Percentiles rank a stretch among this genome's conserved stretches.
These are phyloP conservation scores for Aristolochia californica DNA, from an alignment of 164 flowering plant species.

Conservation along the genomic window DNA sequence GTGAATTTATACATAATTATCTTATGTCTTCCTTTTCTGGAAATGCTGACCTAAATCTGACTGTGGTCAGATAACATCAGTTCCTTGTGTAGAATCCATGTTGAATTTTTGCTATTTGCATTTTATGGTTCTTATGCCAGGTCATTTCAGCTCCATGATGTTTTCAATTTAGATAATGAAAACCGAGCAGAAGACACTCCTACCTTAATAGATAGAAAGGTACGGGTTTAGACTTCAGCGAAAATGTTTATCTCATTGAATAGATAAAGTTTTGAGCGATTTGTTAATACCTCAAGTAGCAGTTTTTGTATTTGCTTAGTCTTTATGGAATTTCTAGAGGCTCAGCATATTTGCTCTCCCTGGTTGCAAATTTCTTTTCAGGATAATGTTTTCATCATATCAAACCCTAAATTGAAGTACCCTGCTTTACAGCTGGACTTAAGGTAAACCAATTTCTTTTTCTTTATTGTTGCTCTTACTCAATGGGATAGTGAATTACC, in stretches of 20 bases:
- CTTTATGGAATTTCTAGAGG: neutral
- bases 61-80: too few species aligned
- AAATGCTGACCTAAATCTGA: neutral
- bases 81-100: neutral
- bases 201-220: constrained; percentile 80
- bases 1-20: too few species aligned
- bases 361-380: constrained; percentile 20
- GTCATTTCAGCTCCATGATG: constrained; percentile 71
- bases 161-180: constrained; percentile 76
- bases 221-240: constrained; percentile 13
- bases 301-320: too few species aligned
- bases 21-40: neutral
- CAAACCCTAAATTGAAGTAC: constrained; percentile 78
- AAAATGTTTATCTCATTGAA: too few species aligned
- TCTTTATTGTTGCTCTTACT: neutral
- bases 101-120: constrained; percentile 1
- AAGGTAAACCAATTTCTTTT: constrained; percentile 29
- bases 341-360: neutral
- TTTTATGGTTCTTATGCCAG: constrained; percentile 19
- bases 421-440: constrained; percentile 82
- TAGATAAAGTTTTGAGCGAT: neutral
- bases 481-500: neutral
- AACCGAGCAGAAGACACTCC: constrained; percentile 81
- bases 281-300: neutral
- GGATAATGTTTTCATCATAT: constrained; percentile 95